Conservation (phyloP, 805 yeast species). For the Lachancea sp. region DNA sequence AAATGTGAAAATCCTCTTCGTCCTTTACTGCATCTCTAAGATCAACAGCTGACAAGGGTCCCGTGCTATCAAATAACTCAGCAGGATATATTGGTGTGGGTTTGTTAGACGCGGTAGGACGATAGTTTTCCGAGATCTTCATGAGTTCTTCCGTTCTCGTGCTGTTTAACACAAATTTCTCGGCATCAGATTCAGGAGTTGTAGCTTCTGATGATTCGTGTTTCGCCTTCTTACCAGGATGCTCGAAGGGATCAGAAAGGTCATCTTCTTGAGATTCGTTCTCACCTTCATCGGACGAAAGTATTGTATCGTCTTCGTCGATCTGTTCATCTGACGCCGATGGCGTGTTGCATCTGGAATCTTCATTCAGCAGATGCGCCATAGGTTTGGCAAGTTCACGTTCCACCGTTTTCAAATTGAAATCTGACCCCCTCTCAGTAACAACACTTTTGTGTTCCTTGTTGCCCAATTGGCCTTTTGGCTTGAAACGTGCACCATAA, state of each 20-base stretch:
- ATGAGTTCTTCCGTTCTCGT: slow-evolving; percentile 16
- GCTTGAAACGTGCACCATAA: slow-evolving; percentile 21
- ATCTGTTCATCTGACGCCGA: background rate
- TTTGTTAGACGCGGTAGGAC: slow-evolving; percentile 41
- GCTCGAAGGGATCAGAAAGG: slow-evolving; percentile 19
- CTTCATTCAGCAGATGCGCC: slow-evolving; percentile 30
- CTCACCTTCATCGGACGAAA: slow-evolving; percentile 5
- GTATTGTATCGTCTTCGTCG: slow-evolving; percentile 12
- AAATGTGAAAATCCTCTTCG: slow-evolving; percentile 60
- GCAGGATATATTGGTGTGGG: slow-evolving; percentile 56
- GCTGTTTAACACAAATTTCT: slow-evolving; percentile 13
- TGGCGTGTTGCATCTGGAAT: slow-evolving; percentile 10
- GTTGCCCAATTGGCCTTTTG: background rate
- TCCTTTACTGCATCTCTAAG: slow-evolving; percentile 57
- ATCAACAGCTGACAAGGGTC: slow-evolving; percentile 33
- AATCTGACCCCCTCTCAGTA: background rate
- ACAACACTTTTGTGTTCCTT: background rate
- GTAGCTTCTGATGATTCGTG: slow-evolving; percentile 17
- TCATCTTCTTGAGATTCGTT: slow-evolving; percentile 13
- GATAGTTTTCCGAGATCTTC: slow-evolving; percentile 34
- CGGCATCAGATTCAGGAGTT: slow-evolving; percentile 27
- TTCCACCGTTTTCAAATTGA: background rate
- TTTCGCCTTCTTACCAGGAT: slow-evolving; percentile 20
- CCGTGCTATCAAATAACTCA: slow-evolving; percentile 13
- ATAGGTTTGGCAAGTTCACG: slow-evolving; percentile 17